Base-by-base conservation (phyloP, 129 eudicot species). In the Chrysanthemum lavandulifolium region DNA sequence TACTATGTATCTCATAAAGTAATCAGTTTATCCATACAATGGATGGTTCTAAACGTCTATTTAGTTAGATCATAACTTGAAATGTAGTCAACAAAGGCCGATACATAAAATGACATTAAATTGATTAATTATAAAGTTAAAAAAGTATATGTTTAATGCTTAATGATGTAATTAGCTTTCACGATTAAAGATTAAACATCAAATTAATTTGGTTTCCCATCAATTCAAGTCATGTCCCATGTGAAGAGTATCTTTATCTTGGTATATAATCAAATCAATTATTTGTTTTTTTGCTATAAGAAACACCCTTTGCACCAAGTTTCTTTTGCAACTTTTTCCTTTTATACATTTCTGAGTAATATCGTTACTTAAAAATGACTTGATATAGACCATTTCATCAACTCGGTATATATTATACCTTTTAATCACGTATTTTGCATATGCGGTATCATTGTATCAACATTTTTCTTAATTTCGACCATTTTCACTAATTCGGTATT, bases 261-360 rank as follows among this genome's bases (percentile, higher is more conserved):
- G 73, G 77, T 72, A 72, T 78, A 72, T 72, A 65, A 78, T 65
- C 82, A 72, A 78, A 72, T 78, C 78, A 78, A 12, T 53, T 65
- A 18, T 78, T 78, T 78, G 77, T 72, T 65, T 65, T 36, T 64
- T 65, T 72, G 61, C 49, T 48, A 56, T 65, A 65, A 72, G 53
- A 19, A 64, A 14, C 68, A 72, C 57, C 57, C 73, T 72, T 65
- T 19, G 73, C 58, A 65, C 48, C 68, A 56, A 29, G 36, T 72
- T 72, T 69, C 63, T 65, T 72, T 78, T 65, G 29, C 78, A 16
- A 72, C 69, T n/a, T 72, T 66, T 72, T 47, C 51, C 55, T 54
- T 77, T 73, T 13, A 58, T 72, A 21, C 25, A 14, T 61, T 77
- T 69, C n/a, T n/a, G n/a, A 77, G 49, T 21, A 71, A 61, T 61